Evolutionary conservation across 257 asterid genomes (phyloP).

Genomic region (Fraxinus pennsylvanica): DNA sequence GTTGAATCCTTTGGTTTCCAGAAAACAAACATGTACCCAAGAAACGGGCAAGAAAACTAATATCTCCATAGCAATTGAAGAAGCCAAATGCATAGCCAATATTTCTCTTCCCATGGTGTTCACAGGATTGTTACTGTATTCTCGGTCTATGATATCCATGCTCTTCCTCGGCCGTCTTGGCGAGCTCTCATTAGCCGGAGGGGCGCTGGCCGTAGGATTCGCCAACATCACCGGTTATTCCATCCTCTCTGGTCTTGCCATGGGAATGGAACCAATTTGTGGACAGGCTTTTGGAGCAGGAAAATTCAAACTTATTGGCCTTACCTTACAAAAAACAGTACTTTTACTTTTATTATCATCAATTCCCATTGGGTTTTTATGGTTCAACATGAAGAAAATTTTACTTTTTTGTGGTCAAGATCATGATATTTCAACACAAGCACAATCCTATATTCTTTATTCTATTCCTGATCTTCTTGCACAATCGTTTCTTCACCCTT

Average conservation of each 20-base stretch:
- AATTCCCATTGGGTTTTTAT: constrained; percentile 44
- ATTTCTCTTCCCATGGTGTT: constrained; percentile 50
- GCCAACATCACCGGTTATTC: constrained; percentile 63
- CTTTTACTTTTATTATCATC: constrained; percentile 43
- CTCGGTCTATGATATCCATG: constrained; percentile 55
- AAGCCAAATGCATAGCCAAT: constrained; percentile 36
- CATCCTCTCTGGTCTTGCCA: constrained; percentile 57
- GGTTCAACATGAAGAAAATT: constrained; percentile 51
- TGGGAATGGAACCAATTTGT: constrained; percentile 71
- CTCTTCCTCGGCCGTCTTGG: constrained; percentile 60
- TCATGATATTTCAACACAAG: constrained; percentile 37
- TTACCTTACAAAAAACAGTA: constrained; percentile 43
- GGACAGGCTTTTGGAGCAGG: constrained; percentile 66
- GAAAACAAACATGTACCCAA: constrained; percentile 31
- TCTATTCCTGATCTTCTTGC: constrained; percentile 50
- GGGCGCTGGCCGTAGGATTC: constrained; percentile 52
- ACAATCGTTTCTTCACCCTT: constrained; percentile 51
- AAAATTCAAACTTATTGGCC: constrained; percentile 46
- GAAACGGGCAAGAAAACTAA: neutral
- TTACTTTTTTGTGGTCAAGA: constrained; percentile 49
- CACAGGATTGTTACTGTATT: constrained; percentile 54
- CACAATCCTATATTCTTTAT: constrained; percentile 44
- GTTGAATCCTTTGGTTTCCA: constrained; percentile 40
- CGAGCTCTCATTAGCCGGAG: constrained; percentile 52
- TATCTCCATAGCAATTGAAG: constrained; percentile 31